Conservation (phyloP, 352 stramenopile genomes). For the Pythium pectinolyticum region DNA sequence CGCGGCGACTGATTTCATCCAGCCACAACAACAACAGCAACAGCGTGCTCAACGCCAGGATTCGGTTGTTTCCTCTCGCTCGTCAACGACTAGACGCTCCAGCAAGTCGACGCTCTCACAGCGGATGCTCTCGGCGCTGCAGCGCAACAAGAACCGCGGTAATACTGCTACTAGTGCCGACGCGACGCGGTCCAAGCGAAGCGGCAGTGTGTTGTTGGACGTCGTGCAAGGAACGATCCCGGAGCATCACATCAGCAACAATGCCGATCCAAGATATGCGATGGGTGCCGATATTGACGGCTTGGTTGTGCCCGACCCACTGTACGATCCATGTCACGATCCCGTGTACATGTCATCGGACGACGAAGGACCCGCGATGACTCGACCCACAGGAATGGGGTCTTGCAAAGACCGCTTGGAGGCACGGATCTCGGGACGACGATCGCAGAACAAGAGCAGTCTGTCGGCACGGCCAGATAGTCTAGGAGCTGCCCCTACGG, state of each 20-base stretch:
- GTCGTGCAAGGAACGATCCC: conserved; percentile 11
- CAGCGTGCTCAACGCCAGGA: neutral
- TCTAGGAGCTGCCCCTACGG: conserved; percentile 18
- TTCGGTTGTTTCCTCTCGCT: conserved; percentile 5
- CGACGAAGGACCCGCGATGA: conserved; percentile 4
- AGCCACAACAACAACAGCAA: neutral
- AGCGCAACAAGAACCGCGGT: conserved; percentile 34
- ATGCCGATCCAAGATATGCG: conserved; percentile 9
- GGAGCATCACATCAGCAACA: too few relatives aligned
- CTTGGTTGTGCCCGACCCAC: conserved; percentile 18
- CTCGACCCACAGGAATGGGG: neutral
- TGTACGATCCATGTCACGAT: conserved; percentile 24
- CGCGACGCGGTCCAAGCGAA: conserved; percentile 17
- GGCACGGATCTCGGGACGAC: conserved; percentile 64
- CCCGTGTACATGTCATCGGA: conserved; percentile 24
- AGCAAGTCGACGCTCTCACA: conserved; percentile 51
- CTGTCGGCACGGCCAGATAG: conserved; percentile 34
- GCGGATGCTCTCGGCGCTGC: conserved; percentile 58
- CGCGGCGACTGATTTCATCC: neutral
- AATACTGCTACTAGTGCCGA: neutral
- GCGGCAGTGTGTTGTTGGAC: conserved; percentile 19
- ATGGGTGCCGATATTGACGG: conserved; percentile 24
- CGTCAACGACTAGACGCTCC: conserved; percentile 16
- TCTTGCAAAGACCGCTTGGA: conserved; percentile 56
- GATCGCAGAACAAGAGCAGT: conserved; percentile 27